phyloP scores from a whole-genome alignment of 2,329 filamentous ascomycete species.

The Zymoseptoria tritici region DNA sequence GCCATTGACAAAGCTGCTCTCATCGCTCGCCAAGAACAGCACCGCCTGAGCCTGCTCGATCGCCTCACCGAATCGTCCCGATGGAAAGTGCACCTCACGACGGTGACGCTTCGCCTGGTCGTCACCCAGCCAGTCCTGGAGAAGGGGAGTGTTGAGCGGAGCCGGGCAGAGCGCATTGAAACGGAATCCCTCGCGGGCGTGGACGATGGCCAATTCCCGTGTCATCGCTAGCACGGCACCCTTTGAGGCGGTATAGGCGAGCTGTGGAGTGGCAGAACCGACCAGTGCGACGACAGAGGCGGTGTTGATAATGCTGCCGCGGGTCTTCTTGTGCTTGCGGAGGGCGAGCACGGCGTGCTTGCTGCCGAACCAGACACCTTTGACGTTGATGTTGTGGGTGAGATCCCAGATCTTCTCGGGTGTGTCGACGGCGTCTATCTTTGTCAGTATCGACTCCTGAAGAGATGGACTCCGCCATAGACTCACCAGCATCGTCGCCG shows the following conservation, averaged over 20 bases:
- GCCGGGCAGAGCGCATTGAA: constrained; percentile 90
- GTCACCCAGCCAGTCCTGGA: constrained; percentile 90
- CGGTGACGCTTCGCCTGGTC: constrained; percentile 72
- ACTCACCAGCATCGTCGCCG: constrained; percentile 47
- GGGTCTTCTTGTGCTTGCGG: constrained; percentile 69
- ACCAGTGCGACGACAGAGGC: constrained; percentile 83
- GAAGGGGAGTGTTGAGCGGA: constrained; percentile 81
- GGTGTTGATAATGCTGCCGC: constrained; percentile 83
- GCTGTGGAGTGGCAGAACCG: constrained; percentile 77
- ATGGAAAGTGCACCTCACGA: constrained; percentile 83
- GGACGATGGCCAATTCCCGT: constrained; percentile 82
- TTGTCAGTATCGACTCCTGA: background rate
- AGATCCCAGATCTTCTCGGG: constrained; percentile 90
- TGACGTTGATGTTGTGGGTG: constrained; percentile 91
- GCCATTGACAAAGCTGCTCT: constrained; percentile 83
- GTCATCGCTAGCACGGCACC: constrained; percentile 87
- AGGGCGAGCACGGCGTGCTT: constrained; percentile 84
- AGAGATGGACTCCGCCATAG: constrained; percentile 41
- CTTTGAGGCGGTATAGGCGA: constrained; percentile 91
- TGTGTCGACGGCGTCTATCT: constrained; percentile 60
- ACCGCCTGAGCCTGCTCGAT: constrained; percentile 88
- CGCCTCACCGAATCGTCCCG: constrained; percentile 84
- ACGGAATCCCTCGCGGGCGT: constrained; percentile 79
- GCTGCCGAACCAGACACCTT: constrained; percentile 94
- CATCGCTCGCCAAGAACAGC: constrained; percentile 77